Conservation (phyloP, 129 eudicot genomes). For the Deinandra increscens region DNA sequence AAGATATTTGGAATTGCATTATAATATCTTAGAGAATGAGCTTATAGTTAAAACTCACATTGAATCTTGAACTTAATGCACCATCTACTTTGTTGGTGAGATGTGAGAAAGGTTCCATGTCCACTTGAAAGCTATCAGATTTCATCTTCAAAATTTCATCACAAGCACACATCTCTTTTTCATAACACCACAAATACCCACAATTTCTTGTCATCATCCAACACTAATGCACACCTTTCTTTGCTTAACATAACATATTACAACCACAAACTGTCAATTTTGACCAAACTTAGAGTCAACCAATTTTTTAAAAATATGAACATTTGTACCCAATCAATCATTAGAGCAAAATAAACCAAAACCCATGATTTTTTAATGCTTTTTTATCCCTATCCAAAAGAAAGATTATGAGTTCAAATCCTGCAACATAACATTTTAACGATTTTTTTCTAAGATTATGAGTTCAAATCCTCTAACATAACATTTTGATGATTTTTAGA, state of each 20-base stretch:
- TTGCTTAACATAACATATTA: constrained; percentile 20
- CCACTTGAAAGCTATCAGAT: constrained; percentile 32
- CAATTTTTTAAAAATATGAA: background rate
- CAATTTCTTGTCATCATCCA: constrained; percentile 23
- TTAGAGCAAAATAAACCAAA: background rate
- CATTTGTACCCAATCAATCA: constrained; percentile 1
- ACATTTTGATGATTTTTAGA: too few relatives aligned
- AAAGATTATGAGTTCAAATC: too few relatives aligned
- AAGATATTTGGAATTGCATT: too few relatives aligned
- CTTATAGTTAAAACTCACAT: constrained; percentile 25
- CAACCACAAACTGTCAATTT: constrained; percentile 1
- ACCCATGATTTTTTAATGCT: background rate
- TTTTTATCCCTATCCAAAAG: too few relatives aligned
- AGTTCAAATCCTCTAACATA: too few relatives aligned
- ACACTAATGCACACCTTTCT: background rate
- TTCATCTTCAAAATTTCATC: constrained; percentile 33
- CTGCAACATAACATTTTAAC: too few relatives aligned
- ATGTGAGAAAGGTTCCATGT: constrained; percentile 39
- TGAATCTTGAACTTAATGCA: constrained; percentile 25
- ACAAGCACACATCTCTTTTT: constrained; percentile 19
- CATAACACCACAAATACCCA: constrained; percentile 20
- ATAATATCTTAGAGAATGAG: too few relatives aligned
- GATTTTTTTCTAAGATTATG: too few relatives aligned
- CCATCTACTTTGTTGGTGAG: constrained; percentile 24
- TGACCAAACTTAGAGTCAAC: constrained; percentile 8